Evolutionary conservation across 1,139 yeast species (phyloP).

Genomic region (Pichia sp.): DNA sequence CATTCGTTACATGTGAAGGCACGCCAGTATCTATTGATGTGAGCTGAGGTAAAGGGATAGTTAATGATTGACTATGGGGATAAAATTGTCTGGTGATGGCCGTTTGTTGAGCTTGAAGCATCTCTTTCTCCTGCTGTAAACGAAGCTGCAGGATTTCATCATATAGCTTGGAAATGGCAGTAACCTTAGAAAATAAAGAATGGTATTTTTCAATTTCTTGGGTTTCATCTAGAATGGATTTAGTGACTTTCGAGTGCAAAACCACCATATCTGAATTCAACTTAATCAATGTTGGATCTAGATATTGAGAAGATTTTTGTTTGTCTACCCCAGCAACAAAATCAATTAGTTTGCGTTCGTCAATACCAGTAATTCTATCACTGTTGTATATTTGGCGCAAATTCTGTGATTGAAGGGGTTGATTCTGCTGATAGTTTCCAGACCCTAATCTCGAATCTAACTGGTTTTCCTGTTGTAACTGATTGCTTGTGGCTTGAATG

Average conservation of each 20-base stretch:
- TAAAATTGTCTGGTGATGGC: neutral
- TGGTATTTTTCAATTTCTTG: slow-evolving; percentile 63
- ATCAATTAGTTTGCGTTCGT: slow-evolving; percentile 59
- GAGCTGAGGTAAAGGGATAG: too few relatives aligned
- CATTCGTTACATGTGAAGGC: neutral
- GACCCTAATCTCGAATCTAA: too few relatives aligned
- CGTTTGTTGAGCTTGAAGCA: slow-evolving; percentile 3
- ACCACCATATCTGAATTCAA: slow-evolving; percentile 57
- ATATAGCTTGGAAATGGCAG: slow-evolving; percentile 70
- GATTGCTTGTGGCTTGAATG: too few relatives aligned
- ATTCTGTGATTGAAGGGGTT: too few relatives aligned
- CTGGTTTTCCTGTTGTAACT: too few relatives aligned
- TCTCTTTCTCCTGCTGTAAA: slow-evolving; percentile 28
- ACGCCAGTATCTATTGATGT: too few relatives aligned
- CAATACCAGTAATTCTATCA: slow-evolving; percentile 39
- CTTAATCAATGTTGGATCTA: slow-evolving; percentile 55
- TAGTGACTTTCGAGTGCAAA: slow-evolving; percentile 68
- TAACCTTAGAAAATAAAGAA: slow-evolving; percentile 75
- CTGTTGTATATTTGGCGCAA: too few relatives aligned
- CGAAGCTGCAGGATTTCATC: slow-evolving; percentile 72
- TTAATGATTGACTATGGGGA: neutral
- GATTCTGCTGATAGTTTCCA: too few relatives aligned
- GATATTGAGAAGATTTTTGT: slow-evolving; percentile 42
- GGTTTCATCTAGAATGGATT: slow-evolving; percentile 53
- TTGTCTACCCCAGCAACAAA: slow-evolving; percentile 61